Evolutionary conservation across 2,329 filamentous ascomycete genomes (phyloP), one percentile per base, ranked within the genome.

Genomic region (Grosmannia huntii): DNA sequence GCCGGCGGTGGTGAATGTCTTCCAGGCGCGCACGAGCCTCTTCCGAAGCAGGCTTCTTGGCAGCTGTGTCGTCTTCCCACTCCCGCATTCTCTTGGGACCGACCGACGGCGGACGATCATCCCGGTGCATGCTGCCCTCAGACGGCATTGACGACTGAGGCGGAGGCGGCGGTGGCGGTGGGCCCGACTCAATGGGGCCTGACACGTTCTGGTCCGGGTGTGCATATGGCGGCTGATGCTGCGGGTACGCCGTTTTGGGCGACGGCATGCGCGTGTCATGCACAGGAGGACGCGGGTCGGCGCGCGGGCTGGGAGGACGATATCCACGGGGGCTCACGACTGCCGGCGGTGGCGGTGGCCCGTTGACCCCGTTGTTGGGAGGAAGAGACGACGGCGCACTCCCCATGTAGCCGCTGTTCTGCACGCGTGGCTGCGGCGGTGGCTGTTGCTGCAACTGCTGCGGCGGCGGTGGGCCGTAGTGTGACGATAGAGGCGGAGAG

Each of bases 241-340:
- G 89, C 5, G 87, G 85, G 67, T 94, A 96, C 9, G 83, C 84
- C 46, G 89, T 87, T 67, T 90, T 91, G 60, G 91, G 91, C n/a
- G 92, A 96, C n/a, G 89, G 83, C 72, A 91, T 87, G 60, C 88
- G 84, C 67, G 86, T 89, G 64, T 96, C 91, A 63, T 92, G 82
- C 62, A 94, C 80, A 1, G 87, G 86, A 56, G 90, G 86, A 56
- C 90, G 83, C 53, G 90, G 85, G 64, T 96, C 92, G 55, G 87
- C 83, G n/a, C 89, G 83, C 60, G 91, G 89, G 69, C 88, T 95
- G 65, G 84, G 84, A 33, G 85, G 82, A 59, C 85, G 83, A 73
- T 92, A 96, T 65, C 89, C 85, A 57, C 61, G 55, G 0, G 55
- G 57, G 65, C 90, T 73, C 21, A 75, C 72, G 55, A 77, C 77